phyloP scores from a whole-genome alignment of 192 early-diverging fungal genomes.

The Phlyctochytrium arcticum region DNA sequence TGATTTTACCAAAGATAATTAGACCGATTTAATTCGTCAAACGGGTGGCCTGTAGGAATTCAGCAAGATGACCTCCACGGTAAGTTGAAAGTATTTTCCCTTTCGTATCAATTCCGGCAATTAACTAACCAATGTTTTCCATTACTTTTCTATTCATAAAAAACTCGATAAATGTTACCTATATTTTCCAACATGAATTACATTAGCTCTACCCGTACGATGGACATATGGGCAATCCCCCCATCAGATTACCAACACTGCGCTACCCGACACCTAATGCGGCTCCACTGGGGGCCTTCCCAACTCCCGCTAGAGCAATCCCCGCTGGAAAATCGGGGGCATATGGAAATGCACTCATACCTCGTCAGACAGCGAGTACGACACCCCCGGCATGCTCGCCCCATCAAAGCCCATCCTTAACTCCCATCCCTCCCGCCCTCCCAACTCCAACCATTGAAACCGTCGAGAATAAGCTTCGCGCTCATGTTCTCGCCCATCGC shows the following conservation, averaged over 20 bases:
- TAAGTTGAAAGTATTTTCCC: no score
- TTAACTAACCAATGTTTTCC: no score
- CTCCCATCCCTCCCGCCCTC: background rate
- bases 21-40: no score
- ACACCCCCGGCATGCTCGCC: background rate
- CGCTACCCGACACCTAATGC: background rate
- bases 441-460: background rate
- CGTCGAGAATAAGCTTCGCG: constrained; percentile 45
- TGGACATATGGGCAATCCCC: no score
- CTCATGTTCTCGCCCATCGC: constrained; percentile 40
- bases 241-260: background rate
- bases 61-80: no score
- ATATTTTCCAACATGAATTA: no score
- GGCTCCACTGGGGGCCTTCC: constrained; percentile 13
- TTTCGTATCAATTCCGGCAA: no score
- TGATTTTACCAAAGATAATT: no score
- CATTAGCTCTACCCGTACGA: no score
- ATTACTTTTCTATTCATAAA: no score
- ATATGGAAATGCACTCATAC: background rate
- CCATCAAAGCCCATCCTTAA: background rate
- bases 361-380: background rate
- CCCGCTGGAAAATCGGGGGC: constrained; percentile 9
- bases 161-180: no score
- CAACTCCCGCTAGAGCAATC: constrained; percentile 12
- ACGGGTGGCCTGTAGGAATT: no score